Evolutionary conservation across 345 rosid genomes (phyloP), one percentile per base, ranked within the genome.

Genomic region (Eucalyptus marginata): DNA sequence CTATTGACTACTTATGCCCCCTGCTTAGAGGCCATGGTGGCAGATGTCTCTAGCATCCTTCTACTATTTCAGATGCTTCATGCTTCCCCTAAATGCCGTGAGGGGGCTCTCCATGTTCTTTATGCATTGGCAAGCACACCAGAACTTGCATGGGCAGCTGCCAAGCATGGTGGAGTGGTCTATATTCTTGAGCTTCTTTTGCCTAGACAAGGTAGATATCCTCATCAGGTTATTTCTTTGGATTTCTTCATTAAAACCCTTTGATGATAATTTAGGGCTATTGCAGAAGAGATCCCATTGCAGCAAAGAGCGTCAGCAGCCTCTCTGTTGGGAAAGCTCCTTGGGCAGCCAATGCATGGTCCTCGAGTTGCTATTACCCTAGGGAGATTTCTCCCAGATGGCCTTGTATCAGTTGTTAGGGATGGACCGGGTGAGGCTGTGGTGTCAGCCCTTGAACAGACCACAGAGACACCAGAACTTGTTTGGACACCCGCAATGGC

Each of bases 401-500:
- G 99, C 90, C 93, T 98, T 89, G 96, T 97, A 92, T 97, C 99
- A 52, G 92, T 97, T 83, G 95, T 98, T 86, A 95, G 98, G 93
- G 99, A 98, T 92, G 99, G 99, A 58, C 99, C 99, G 86, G 99
- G 99, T 79, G 99, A 98, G 93, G 95, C 98, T 90, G 99, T 96
- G 89, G 96, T 98, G 80, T 95, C 95, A 90, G 96, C 96, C 10
- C 95, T 98, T 90, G 99, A 98, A 86, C 97, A 94, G 91, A 98
- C 98, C 44, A 95, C 98, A 33, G 99, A 98, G 92, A 97, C 99
- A 24, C 99, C 99, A 90, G 98, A 98, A 93, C 98, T 98, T 90
- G 99, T 98, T 84, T 98, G 99, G 99, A 98, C 99, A 89, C 98
- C 99, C 71, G 99, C 99, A 76, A 98, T 98, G 99, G 98, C 99